Evolutionary conservation across 257 asterid species (phyloP).

Genomic region (Phtheirospermum japonicum): DNA sequence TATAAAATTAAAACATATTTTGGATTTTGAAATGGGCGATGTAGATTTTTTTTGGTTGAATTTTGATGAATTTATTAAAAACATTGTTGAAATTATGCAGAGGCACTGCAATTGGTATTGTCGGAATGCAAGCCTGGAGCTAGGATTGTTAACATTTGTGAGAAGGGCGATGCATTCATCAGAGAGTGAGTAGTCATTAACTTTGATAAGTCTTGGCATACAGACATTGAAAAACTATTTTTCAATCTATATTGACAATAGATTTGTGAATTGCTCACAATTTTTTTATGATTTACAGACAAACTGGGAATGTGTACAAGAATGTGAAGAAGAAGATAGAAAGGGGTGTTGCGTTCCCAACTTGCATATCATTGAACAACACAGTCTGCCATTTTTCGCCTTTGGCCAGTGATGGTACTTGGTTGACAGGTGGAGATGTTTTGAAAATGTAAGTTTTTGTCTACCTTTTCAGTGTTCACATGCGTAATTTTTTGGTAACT

Average conservation of each 20-base stretch:
- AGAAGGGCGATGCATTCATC: slow-evolving; percentile 70
- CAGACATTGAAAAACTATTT: neutral
- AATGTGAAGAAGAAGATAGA: slow-evolving; percentile 89
- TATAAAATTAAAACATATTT: neutral
- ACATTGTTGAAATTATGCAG: slow-evolving; percentile 39
- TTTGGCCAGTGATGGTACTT: slow-evolving; percentile 63
- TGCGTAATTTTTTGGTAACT: neutral
- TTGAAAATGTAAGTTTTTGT: slow-evolving; percentile 61
- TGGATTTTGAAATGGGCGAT: neutral
- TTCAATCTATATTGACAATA: neutral
- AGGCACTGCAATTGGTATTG: slow-evolving; percentile 75
- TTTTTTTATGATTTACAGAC: slow-evolving; percentile 34
- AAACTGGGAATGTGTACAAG: slow-evolving; percentile 83
- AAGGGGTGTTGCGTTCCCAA: slow-evolving; percentile 88
- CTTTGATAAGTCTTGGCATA: neutral
- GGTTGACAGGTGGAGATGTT: slow-evolving; percentile 63
- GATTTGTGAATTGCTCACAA: neutral
- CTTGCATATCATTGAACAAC: slow-evolving; percentile 77
- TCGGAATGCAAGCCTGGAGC: slow-evolving; percentile 65
- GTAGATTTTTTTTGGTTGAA: neutral
- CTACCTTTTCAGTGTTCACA: neutral
- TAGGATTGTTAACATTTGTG: slow-evolving; percentile 72
- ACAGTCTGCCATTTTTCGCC: slow-evolving; percentile 85
- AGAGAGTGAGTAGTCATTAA: slow-evolving; percentile 49
- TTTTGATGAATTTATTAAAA: neutral